Conservation (phyloP, 176 grass and related monocot genomes). For the Saccharum officinarum region DNA sequence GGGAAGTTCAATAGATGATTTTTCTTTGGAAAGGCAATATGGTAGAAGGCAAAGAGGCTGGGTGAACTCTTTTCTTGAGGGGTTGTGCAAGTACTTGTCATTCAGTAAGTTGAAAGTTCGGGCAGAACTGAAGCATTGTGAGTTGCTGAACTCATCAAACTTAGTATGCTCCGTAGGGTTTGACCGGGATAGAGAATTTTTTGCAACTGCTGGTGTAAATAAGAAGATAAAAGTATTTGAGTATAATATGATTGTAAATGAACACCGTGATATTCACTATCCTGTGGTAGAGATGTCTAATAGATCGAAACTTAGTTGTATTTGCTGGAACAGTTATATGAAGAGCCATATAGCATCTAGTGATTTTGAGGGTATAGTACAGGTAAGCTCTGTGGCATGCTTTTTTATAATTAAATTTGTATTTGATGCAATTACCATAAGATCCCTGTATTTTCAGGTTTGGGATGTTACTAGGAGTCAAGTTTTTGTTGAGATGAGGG, state of each 20-base stretch:
- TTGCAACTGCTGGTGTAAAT: slow-evolving; percentile 98
- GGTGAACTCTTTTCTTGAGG: slow-evolving; percentile 91
- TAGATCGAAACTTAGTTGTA: slow-evolving; percentile 91
- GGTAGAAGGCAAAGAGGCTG: slow-evolving; percentile 63
- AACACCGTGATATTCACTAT: slow-evolving; percentile 94
- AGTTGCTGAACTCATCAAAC: slow-evolving; percentile 90
- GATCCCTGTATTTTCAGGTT: slow-evolving; percentile 52
- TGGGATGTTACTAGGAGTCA: slow-evolving; percentile 96
- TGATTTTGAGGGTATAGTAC: slow-evolving; percentile 96
- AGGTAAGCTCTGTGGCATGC: slow-evolving; percentile 49
- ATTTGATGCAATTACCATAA: slow-evolving; percentile 16
- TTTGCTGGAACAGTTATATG: slow-evolving; percentile 98
- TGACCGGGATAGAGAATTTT: slow-evolving; percentile 91
- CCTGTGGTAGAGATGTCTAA: slow-evolving; percentile 96
- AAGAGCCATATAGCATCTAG: slow-evolving; percentile 95
- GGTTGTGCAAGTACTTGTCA: slow-evolving; percentile 86
- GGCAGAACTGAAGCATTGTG: slow-evolving; percentile 87
- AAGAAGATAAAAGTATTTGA: slow-evolving; percentile 99
- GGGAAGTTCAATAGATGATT: slow-evolving; percentile 83
- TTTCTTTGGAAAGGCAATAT: slow-evolving; percentile 52
- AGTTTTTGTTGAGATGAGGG: slow-evolving; percentile 93
- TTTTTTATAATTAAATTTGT: background rate
- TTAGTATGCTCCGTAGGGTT: slow-evolving; percentile 97
- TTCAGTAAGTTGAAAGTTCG: slow-evolving; percentile 88
- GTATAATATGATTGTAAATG: slow-evolving; percentile 86